Percentiles rank a stretch among this genome's conserved stretches.
Conservation (phyloP, 345 rosid genomes). For the Citrus glauca region DNA sequence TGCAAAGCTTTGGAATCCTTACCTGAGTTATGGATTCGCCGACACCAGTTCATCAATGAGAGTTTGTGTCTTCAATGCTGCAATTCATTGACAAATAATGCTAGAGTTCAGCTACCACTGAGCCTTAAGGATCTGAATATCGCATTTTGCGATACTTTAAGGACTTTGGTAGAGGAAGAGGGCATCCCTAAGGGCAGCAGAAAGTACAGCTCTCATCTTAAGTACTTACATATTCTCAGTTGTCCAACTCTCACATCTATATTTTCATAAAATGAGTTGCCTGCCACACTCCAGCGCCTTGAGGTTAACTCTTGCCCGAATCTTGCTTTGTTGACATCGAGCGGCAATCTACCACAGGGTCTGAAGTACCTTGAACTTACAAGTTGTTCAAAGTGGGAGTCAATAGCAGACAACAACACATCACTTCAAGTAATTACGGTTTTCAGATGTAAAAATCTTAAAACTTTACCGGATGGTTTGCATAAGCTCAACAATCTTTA, state of each 20-base stretch:
- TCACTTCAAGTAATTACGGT: neutral
- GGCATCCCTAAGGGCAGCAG: neutral
- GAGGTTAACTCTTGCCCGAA: neutral
- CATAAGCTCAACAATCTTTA: neutral
- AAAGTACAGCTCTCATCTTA: neutral
- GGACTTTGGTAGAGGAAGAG: neutral
- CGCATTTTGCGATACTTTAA: neutral
- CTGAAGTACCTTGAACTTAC: neutral
- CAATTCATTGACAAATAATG: neutral
- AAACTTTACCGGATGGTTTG: neutral
- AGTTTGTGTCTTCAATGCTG: neutral
- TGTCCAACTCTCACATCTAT: neutral
- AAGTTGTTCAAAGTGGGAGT: neutral
- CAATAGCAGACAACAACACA: neutral
- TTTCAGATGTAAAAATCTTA: neutral
- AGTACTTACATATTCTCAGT: neutral
- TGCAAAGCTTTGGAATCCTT: neutral
- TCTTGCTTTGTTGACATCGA: neutral
- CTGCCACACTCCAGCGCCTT: neutral
- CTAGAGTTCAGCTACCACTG: neutral
- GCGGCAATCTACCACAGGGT: neutral
- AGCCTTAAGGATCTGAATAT: neutral
- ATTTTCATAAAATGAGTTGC: neutral
- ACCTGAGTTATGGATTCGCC: neutral
- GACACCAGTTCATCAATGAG: neutral